Percentiles rank a stretch among this genome's conserved stretches.
Conservation (phyloP, 192 early-diverging fungal genomes). For the Coemansia sp. region DNA sequence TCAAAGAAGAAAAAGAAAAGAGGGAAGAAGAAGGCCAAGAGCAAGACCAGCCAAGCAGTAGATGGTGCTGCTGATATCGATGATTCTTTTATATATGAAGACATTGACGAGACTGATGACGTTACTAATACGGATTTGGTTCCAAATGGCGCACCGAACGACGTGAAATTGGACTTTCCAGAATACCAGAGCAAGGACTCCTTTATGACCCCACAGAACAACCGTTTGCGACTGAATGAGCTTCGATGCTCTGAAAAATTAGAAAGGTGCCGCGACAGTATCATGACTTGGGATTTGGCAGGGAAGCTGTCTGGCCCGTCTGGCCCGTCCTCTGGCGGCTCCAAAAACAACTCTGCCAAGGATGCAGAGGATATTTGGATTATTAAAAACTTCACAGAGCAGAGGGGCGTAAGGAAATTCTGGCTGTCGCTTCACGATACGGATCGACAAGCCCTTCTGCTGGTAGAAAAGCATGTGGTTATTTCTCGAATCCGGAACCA, state of each 20-base stretch:
- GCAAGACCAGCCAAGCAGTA: constrained; percentile 6
- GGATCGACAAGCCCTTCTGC: constrained; percentile 32
- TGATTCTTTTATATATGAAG: neutral
- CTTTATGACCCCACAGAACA: neutral
- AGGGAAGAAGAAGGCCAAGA: constrained; percentile 26
- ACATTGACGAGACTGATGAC: neutral
- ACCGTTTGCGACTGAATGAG: neutral
- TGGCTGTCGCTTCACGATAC: constrained; percentile 37
- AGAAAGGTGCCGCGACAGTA: neutral
- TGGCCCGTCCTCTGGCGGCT: neutral
- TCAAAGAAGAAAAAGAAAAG: constrained; percentile 30
- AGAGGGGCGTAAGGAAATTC: constrained; percentile 37
- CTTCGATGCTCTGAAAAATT: neutral
- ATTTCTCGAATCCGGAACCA: constrained; percentile 45
- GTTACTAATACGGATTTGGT: neutral
- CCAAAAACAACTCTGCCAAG: neutral
- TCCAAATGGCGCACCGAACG: neutral
- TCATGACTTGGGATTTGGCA: constrained; percentile 7
- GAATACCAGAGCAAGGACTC: neutral
- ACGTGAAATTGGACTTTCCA: neutral
- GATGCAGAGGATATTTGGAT: constrained; percentile 22
- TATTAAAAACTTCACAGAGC: constrained; percentile 29
- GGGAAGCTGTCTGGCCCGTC: neutral
- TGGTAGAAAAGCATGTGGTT: constrained; percentile 45
- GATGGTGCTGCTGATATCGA: neutral